Evolutionary conservation across 2,329 filamentous ascomycete genomes (phyloP), one percentile per base, ranked within the genome.

Genomic region (Talaromyces piceae): DNA sequence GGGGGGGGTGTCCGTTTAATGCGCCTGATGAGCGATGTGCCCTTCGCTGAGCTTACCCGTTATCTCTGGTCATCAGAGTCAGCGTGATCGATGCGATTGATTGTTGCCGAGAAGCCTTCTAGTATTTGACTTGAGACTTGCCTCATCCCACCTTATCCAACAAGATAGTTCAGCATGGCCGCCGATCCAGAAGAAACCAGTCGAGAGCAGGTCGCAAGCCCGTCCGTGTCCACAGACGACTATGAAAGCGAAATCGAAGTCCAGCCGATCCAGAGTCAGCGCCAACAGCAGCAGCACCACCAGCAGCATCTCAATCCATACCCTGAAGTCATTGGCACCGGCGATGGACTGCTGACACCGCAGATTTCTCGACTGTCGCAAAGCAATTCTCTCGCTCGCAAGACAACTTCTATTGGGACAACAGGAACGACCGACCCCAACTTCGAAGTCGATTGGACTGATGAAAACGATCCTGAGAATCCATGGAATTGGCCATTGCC

Each of bases 391-490:
- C 57, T 70, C 39, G 64, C 69, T 9, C 67, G 65, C 49, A 71
- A 70, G 33, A 67, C 69, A 16, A 73, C 73, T 2, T 76, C 75
- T 1, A 61, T 71, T 27, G 68, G 68, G 8, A 77, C 73, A 4
- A 61, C 69, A 20, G 68, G 67, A 5, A 77, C 73, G 3, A 62
- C 68, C 13, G 74, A 79, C 56, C 78, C 76, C 25, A 79, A 82
- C 25, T 91, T 82, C 60, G 88, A 93, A 67, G 77, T 91, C 49
- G 82, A 86, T 60, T 90, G 88, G 63, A 78, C 80, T 13, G 79
- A 79, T 1, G 67, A 68, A n/a, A 70, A 78, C 53, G 84, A 86
- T 59, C 54, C 52, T 1, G 51, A 50, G 49, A 56, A 56, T 27
- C 54, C 54, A 23, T 50, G 77, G 51, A 84, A 86, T 62, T 91